Conservation (phyloP, 768 basidiomycete species). For the Boletus sp. region DNA sequence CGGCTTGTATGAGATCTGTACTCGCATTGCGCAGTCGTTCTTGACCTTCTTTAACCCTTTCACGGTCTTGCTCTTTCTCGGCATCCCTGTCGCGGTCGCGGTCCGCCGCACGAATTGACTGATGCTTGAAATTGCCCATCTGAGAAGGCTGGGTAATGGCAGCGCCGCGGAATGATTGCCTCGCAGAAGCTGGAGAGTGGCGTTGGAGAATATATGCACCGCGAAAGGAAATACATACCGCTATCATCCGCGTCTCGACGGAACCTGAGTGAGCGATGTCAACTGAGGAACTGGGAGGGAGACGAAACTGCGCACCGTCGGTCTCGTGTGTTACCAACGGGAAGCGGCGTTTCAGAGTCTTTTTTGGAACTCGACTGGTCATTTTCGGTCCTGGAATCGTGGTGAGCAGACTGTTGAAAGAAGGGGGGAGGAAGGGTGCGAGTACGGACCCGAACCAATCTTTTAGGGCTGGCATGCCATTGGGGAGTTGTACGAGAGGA, state of each 20-base stretch:
- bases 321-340: slow-evolving; percentile 56
- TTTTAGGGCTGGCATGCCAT: slow-evolving; percentile 77
- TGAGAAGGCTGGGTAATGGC: slow-evolving; percentile 76
- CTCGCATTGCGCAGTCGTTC: slow-evolving; percentile 72
- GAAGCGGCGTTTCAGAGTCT: slow-evolving; percentile 57
- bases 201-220: slow-evolving; percentile 3
- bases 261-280: slow-evolving; percentile 47
- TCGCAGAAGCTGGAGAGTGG: slow-evolving; percentile 46
- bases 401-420: slow-evolving; percentile 18
- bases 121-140: slow-evolving; percentile 93
- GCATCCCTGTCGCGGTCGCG: slow-evolving; percentile 48
- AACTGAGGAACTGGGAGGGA: not conserved
- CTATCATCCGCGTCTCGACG: slow-evolving; percentile 75
- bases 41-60: slow-evolving; percentile 75
- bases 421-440: slow-evolving; percentile 14
- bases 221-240: slow-evolving; percentile 41
- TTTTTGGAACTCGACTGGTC: slow-evolving; percentile 45
- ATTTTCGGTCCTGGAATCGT: slow-evolving; percentile 45
- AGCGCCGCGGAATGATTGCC: slow-evolving; percentile 67
- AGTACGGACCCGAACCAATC: slow-evolving; percentile 83
- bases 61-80: slow-evolving; percentile 50
- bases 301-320: slow-evolving; percentile 50
- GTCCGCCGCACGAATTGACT: slow-evolving; percentile 70
- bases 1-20: slow-evolving; percentile 1
- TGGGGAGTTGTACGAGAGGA: slow-evolving; percentile 68